These are phyloP conservation scores for Saccharomycopsis olivae DNA, from an alignment of 805 yeast species.

Conservation along the genomic window DNA sequence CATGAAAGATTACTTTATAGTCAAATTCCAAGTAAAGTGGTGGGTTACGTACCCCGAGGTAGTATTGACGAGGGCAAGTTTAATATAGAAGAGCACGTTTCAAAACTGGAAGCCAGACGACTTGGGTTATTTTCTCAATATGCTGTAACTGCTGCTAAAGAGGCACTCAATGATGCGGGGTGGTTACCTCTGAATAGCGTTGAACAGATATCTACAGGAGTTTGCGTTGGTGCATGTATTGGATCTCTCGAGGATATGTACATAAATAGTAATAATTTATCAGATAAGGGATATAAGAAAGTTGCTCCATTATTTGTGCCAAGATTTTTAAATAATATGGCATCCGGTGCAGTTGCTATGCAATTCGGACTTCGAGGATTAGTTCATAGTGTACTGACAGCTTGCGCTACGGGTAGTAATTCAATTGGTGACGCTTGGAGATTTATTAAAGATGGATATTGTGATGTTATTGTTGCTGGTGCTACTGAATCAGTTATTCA, in stretches of 20 bases:
- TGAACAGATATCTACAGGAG: conserved; percentile 41
- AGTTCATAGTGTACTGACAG: conserved; percentile 80
- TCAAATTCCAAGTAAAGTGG: conserved; percentile 58
- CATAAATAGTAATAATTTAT: conserved; percentile 47
- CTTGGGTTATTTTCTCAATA: conserved; percentile 67
- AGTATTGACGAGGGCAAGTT: conserved; percentile 6
- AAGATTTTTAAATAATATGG: conserved; percentile 78
- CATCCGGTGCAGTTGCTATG: conserved; percentile 84
- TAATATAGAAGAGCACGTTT: not conserved
- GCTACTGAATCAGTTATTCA: conserved; percentile 83
- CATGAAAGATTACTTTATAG: conserved; percentile 36
- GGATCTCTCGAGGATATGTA: conserved; percentile 74
- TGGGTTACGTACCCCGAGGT: conserved; percentile 63
- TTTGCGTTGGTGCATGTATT: conserved; percentile 87
- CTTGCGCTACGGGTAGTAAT: conserved; percentile 95
- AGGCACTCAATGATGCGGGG: conserved; percentile 65
- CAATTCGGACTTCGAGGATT: conserved; percentile 73
- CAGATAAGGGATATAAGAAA: conserved; percentile 45
- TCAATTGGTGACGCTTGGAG: conserved; percentile 88
- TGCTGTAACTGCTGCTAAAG: conserved; percentile 64
- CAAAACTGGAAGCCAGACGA: conserved; percentile 30
- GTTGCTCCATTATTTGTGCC: conserved; percentile 87
- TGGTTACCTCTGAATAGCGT: conserved; percentile 32
- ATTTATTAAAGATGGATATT: conserved; percentile 68
- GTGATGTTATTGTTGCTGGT: conserved; percentile 88